Evolutionary conservation across 2,329 filamentous ascomycete genomes (phyloP).

Genomic region (Cladosporium sp.): DNA sequence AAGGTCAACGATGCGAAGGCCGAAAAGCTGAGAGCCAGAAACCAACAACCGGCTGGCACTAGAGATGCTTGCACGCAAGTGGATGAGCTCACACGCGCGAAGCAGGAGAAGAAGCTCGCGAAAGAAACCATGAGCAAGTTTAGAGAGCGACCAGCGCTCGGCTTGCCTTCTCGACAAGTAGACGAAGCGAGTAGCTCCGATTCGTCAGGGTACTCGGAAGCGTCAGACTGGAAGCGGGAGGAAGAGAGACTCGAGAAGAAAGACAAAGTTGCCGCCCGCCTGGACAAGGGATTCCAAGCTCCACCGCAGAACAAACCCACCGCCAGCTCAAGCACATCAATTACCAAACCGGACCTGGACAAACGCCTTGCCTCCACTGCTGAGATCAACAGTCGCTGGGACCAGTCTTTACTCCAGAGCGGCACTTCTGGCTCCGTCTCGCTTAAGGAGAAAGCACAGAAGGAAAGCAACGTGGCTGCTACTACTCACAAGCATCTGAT

Average conservation of each 20-base stretch:
- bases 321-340: too few relatives aligned
- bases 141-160: too few relatives aligned
- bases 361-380: not conserved
- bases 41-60: not conserved
- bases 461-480: not conserved
- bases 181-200: too few relatives aligned
- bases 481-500: not conserved
- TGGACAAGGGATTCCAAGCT: too few relatives aligned
- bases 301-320: too few relatives aligned
- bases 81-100: not conserved
- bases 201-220: too few relatives aligned
- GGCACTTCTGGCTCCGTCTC: slow-evolving; percentile 1
- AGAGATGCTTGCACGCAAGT: not conserved
- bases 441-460: slow-evolving; percentile 3
- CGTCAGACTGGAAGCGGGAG: too few relatives aligned
- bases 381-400: not conserved
- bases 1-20: not conserved
- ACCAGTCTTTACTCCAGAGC: not conserved
- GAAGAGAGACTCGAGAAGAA: too few relatives aligned
- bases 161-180: too few relatives aligned
- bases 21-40: not conserved
- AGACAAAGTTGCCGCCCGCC: too few relatives aligned
- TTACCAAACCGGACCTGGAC: not conserved
- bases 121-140: not conserved
- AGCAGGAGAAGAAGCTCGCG: not conserved